phyloP scores from a whole-genome alignment of 305 asterid genomes.

The Solanum hybrid region DNA sequence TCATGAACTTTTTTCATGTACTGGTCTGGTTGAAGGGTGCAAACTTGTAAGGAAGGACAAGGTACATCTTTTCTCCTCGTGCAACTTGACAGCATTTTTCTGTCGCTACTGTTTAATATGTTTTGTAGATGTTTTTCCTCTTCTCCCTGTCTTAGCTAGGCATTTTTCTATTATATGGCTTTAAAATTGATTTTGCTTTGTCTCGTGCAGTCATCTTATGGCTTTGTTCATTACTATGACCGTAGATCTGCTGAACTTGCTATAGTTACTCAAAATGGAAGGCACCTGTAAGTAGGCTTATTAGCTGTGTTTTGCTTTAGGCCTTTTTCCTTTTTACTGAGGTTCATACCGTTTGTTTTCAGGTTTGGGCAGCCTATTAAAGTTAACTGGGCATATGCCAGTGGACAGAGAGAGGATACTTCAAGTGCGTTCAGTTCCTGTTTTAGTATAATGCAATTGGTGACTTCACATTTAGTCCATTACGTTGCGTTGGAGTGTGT shows the following conservation, averaged over 20 bases:
- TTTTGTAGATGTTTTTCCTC: background rate
- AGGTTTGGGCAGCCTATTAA: slow-evolving; percentile 90
- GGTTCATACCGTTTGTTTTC: slow-evolving; percentile 9
- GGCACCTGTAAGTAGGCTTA: slow-evolving; percentile 57
- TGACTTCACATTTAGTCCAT: background rate
- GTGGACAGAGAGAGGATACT: slow-evolving; percentile 86
- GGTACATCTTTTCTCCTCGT: slow-evolving; percentile 24
- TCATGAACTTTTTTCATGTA: slow-evolving; percentile 75
- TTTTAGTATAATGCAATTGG: background rate
- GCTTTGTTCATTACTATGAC: slow-evolving; percentile 83
- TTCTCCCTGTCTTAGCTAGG: background rate
- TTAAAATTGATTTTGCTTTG: background rate
- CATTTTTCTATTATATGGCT: background rate
- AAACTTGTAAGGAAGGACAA: slow-evolving; percentile 88
- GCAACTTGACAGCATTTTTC: background rate
- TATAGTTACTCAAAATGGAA: slow-evolving; percentile 63
- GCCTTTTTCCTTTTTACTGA: background rate
- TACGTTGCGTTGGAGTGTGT: background rate
- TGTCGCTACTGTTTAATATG: background rate
- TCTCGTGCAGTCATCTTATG: slow-evolving; percentile 75
- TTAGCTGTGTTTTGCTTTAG: slow-evolving; percentile 5
- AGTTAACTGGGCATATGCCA: slow-evolving; percentile 90
- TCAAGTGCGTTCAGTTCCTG: slow-evolving; percentile 31
- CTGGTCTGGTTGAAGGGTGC: slow-evolving; percentile 83
- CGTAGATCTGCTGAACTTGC: slow-evolving; percentile 80